Evolutionary conservation across 169 alveolate genomes (phyloP).

Genomic region (Toxoplasma gondii): DNA sequence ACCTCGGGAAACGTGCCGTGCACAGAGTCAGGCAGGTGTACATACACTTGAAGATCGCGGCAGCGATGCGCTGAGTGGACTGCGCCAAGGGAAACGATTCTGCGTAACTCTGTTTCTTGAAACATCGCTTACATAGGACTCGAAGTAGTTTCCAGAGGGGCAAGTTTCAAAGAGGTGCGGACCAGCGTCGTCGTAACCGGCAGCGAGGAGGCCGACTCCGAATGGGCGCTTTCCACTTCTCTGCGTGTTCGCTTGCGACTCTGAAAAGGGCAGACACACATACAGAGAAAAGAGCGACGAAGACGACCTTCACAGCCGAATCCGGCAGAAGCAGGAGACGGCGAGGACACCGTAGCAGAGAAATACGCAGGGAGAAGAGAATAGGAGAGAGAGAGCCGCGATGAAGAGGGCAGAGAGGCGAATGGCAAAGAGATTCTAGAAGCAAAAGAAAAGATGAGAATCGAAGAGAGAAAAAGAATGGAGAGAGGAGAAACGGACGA

Average conservation of each 20-base stretch:
- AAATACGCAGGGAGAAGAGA: background rate
- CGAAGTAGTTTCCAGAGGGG: slow-evolving; percentile 97
- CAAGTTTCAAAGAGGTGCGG: slow-evolving; percentile 95
- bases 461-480: background rate
- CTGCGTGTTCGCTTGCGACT: slow-evolving; percentile 95
- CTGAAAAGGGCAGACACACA: slow-evolving; percentile 63
- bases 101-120: too few relatives aligned
- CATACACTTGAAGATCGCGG: too few relatives aligned
- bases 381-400: background rate
- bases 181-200: slow-evolving; percentile 79
- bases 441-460: too few relatives aligned
- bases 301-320: background rate
- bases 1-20: too few relatives aligned
- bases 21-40: background rate
- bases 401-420: background rate
- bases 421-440: too few relatives aligned
- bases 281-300: background rate
- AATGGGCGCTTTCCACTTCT: slow-evolving; percentile 96
- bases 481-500: background rate
- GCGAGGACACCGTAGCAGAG: too few relatives aligned
- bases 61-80: too few relatives aligned
- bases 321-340: too few relatives aligned
- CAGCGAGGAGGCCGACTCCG: slow-evolving; percentile 96
- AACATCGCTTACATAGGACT: slow-evolving; percentile 82
- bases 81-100: too few relatives aligned